phyloP scores from a whole-genome alignment of 805 yeast species.

The Ogataea glucozyma region DNA sequence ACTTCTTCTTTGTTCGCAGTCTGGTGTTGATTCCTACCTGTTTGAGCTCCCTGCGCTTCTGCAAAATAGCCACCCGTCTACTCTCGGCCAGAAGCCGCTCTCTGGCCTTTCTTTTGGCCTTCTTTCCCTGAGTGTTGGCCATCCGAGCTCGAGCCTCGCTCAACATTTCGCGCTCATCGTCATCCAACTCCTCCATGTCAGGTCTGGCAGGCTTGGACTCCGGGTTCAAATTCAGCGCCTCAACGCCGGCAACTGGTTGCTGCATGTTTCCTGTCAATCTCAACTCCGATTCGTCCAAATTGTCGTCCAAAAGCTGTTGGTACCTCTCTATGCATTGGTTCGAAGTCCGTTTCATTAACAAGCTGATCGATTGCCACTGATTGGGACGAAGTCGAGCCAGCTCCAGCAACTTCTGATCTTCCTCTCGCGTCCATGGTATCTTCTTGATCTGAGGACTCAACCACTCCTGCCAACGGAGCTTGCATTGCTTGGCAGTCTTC shows the following conservation, averaged over 20 bases:
- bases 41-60: slow-evolving; percentile 77
- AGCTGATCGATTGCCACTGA: slow-evolving; percentile 93
- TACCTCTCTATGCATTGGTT: slow-evolving; percentile 85
- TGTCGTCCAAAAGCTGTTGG: slow-evolving; percentile 64
- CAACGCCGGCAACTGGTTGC: slow-evolving; percentile 32
- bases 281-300: slow-evolving; percentile 32
- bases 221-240: slow-evolving; percentile 67
- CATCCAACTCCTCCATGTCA: slow-evolving; percentile 76
- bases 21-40: slow-evolving; percentile 67
- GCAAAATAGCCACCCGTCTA: slow-evolving; percentile 69
- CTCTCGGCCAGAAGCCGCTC: slow-evolving; percentile 83
- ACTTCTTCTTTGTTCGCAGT: slow-evolving; percentile 53
- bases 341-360: slow-evolving; percentile 79
- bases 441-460: slow-evolving; percentile 71
- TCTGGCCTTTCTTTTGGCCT: slow-evolving; percentile 86
- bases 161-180: slow-evolving; percentile 88
- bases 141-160: slow-evolving; percentile 93
- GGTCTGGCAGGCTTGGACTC: slow-evolving; percentile 83
- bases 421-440: slow-evolving; percentile 68
- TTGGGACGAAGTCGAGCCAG: slow-evolving; percentile 77
- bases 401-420: slow-evolving; percentile 70
- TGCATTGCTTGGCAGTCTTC: slow-evolving; percentile 89
- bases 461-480: slow-evolving; percentile 90
- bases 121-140: slow-evolving; percentile 91
- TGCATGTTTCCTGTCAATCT: slow-evolving; percentile 26